Evolutionary conservation across 164 flowering plant species (phyloP).

Genomic region (Nymphaea thermarum): DNA sequence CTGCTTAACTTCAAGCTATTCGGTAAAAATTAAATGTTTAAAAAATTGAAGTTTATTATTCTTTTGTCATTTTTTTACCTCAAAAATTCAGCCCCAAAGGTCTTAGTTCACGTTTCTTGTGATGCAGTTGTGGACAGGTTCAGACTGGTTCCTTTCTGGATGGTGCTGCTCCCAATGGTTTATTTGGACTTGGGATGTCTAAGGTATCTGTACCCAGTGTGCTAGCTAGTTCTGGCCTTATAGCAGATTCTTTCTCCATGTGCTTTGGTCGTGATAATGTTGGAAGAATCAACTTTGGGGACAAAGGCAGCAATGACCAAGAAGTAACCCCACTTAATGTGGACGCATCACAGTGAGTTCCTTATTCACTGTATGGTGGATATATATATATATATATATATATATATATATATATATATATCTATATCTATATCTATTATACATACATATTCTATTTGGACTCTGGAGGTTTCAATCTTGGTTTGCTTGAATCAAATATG

Average conservation of each 20-base stretch:
- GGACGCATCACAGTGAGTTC: conserved; percentile 35
- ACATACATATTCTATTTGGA: too few relatives aligned
- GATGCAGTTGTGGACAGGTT: conserved; percentile 63
- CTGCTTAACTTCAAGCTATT: neutral
- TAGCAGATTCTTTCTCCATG: conserved; percentile 84
- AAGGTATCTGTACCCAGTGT: conserved; percentile 75
- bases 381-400: neutral
- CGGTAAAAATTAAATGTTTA: neutral
- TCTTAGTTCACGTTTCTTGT: neutral
- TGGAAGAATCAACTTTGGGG: conserved; percentile 91
- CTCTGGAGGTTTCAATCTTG: neutral
- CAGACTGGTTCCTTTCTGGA: conserved; percentile 72
- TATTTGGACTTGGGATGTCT: conserved; percentile 76
- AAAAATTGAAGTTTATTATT: neutral
- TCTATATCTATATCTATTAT: too few relatives aligned
- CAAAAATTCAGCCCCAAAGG: neutral
- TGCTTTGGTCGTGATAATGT: conserved; percentile 64
- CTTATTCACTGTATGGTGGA: conserved; percentile 1
- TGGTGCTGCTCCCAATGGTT: conserved; percentile 78
- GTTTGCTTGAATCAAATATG: conserved; percentile 6
- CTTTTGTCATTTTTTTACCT: neutral
- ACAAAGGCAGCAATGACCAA: conserved; percentile 63
- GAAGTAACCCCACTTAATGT: conserved; percentile 56
- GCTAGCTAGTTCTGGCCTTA: conserved; percentile 45
- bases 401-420: too few relatives aligned